Evolutionary conservation across 768 basidiomycete genomes (phyloP).

Genomic region (Nevesoporus exiguus): DNA sequence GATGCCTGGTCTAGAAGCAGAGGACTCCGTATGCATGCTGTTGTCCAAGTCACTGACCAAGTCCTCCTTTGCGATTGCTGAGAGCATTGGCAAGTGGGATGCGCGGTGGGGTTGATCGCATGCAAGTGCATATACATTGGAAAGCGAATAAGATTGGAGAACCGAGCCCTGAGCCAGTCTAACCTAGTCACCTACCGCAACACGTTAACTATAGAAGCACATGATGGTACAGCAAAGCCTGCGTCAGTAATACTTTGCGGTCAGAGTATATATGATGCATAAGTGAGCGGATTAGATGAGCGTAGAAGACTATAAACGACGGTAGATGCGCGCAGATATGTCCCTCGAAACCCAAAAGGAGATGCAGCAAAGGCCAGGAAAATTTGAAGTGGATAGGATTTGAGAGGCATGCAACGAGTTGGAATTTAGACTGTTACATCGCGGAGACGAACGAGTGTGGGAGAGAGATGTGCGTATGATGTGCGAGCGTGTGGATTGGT

Average conservation of each 20-base stretch:
- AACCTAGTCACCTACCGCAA: conserved; percentile 32
- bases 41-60: conserved; percentile 21
- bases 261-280: conserved; percentile 34
- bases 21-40: conserved; percentile 51
- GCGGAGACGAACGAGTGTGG: conserved; percentile 44
- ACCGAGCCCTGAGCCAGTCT: conserved; percentile 17
- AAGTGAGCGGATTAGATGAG: conserved; percentile 36
- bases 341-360: conserved; percentile 13
- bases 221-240: conserved; percentile 34
- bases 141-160: conserved; percentile 36
- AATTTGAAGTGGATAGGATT: conserved; percentile 9
- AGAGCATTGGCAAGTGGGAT: conserved; percentile 44
- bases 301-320: conserved; percentile 22
- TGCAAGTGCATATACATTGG: conserved; percentile 31
- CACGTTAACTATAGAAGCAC: conserved; percentile 31
- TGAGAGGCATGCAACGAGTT: background rate
- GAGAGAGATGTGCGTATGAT: conserved; percentile 54
- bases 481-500: conserved; percentile 57
- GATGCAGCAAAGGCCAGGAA: conserved; percentile 1
- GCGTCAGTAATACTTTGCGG: conserved; percentile 20
- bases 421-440: conserved; percentile 31
- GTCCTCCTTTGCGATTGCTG: conserved; percentile 41
- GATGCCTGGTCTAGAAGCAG: conserved; percentile 46
- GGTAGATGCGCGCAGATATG: conserved; percentile 16
- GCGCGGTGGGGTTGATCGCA: conserved; percentile 40